phyloP scores from a whole-genome alignment of 257 asterid species.

The Nicotiana paniculata region DNA sequence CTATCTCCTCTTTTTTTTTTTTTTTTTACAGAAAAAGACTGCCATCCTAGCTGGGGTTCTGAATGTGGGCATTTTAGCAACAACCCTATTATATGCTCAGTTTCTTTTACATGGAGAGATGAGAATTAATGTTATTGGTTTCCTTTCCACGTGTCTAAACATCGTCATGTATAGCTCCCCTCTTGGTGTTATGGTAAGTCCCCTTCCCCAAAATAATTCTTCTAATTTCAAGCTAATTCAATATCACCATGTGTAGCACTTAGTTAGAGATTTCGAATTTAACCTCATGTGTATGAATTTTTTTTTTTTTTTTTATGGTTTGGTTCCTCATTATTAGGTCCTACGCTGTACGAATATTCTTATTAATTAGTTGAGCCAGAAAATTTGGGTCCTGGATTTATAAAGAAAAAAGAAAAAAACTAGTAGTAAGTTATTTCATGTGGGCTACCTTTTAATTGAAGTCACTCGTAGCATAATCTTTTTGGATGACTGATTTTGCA shows the following conservation, averaged over 20 bases:
- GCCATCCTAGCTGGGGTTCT: slow-evolving; percentile 29
- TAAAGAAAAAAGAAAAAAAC: neutral
- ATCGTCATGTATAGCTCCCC: slow-evolving; percentile 84
- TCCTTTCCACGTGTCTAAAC: slow-evolving; percentile 54
- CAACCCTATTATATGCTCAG: slow-evolving; percentile 25
- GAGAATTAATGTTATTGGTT: slow-evolving; percentile 51
- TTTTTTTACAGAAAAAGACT: slow-evolving; percentile 34
- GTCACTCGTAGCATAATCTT: neutral
- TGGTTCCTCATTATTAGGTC: no score
- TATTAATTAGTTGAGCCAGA: no score
- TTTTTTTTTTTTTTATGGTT: no score
- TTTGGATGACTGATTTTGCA: slow-evolving; percentile 11
- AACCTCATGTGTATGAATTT: no score
- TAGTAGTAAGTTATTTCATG: neutral
- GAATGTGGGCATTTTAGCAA: slow-evolving; percentile 42
- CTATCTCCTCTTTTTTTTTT: neutral
- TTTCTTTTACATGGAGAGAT: slow-evolving; percentile 29
- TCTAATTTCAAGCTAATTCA: neutral
- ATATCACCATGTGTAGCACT: no score
- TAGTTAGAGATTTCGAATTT: no score
- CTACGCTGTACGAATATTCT: no score
- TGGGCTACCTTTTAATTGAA: neutral
- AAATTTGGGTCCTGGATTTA: neutral
- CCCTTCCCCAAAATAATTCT: neutral
- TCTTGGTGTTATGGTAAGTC: slow-evolving; percentile 60